Percentiles rank a stretch among this genome's conserved stretches.
These are phyloP conservation scores for Trametes cinnabarina DNA, from an alignment of 768 basidiomycete species.

Conservation along the genomic window DNA sequence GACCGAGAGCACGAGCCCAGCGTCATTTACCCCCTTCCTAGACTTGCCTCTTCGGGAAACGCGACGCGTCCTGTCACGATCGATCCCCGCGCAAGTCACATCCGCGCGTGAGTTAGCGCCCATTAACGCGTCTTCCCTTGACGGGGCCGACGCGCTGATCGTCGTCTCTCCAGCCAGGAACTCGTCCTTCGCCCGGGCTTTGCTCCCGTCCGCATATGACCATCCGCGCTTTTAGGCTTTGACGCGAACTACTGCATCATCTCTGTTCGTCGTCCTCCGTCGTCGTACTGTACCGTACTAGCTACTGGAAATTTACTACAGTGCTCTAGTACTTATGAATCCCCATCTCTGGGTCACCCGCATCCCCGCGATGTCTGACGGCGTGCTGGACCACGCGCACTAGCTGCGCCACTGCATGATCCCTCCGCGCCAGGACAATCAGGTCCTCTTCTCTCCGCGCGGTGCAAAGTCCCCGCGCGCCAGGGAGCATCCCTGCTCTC, in stretches of 20 bases:
- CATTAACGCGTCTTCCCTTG: background rate
- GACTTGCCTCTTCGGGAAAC: background rate
- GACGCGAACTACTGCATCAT: background rate
- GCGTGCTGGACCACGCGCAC: too few relatives aligned
- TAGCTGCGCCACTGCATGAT: too few relatives aligned
- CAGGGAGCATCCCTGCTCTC: background rate
- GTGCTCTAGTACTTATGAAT: too few relatives aligned
- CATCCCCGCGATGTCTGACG: too few relatives aligned
- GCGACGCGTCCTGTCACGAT: constrained; percentile 15
- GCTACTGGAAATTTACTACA: background rate
- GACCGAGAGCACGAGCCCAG: background rate
- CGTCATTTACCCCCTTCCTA: constrained; percentile 2
- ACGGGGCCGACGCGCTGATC: constrained; percentile 6
- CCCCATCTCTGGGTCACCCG: too few relatives aligned
- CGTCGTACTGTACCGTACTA: background rate
- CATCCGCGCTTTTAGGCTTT: background rate
- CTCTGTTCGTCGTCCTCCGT: background rate
- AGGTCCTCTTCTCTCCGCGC: too few relatives aligned
- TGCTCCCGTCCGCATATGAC: background rate
- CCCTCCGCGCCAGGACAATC: too few relatives aligned
- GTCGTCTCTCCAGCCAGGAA: background rate
- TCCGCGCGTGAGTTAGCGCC: background rate
- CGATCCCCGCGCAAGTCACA: constrained; percentile 12
- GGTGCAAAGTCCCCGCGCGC: too few relatives aligned
- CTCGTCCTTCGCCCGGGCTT: background rate